Percentiles rank a stretch among this genome's conserved stretches.
phyloP scores from a whole-genome alignment of 139 green algal species.

The Penium margaritaceum region DNA sequence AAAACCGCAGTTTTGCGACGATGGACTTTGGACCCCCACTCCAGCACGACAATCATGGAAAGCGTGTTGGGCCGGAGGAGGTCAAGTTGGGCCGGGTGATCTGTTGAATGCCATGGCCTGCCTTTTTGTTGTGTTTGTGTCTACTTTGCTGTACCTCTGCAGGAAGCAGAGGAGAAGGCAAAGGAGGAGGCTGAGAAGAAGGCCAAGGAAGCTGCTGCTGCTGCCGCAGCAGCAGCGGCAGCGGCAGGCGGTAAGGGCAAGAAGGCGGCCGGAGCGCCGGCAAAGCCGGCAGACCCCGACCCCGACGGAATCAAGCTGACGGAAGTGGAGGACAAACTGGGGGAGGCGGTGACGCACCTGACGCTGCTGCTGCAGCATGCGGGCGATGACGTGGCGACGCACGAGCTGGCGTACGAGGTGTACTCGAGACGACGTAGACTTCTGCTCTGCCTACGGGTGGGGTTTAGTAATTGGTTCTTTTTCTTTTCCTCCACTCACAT shows the following conservation, averaged over 20 bases:
- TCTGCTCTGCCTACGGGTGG: constrained; percentile 67
- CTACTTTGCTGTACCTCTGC: no score
- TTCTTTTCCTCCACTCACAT: background rate
- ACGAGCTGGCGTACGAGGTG: constrained; percentile 65
- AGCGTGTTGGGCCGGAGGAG: no score
- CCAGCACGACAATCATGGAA: no score
- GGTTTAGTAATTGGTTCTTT: background rate
- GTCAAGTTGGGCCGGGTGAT: no score
- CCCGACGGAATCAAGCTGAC: constrained; percentile 74
- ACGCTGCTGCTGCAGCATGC: constrained; percentile 58
- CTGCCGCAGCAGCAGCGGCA: constrained; percentile 32
- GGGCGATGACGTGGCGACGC: constrained; percentile 49
- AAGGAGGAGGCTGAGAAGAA: no score
- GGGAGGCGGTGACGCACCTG: constrained; percentile 78
- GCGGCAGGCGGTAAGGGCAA: constrained; percentile 33
- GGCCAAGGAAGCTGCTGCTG: constrained; percentile 31
- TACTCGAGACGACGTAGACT: constrained; percentile 60
- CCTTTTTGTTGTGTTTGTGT: no score
- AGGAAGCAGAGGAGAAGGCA: constrained; percentile 58
- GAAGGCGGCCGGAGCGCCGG: constrained; percentile 34
- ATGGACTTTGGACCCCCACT: no score
- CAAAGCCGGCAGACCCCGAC: constrained; percentile 64
- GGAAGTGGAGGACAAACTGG: constrained; percentile 65
- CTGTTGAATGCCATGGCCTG: no score
- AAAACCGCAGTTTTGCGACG: no score